Evolutionary conservation across 2,329 filamentous ascomycete genomes (phyloP).

Genomic region (Lachnellula hyalina): DNA sequence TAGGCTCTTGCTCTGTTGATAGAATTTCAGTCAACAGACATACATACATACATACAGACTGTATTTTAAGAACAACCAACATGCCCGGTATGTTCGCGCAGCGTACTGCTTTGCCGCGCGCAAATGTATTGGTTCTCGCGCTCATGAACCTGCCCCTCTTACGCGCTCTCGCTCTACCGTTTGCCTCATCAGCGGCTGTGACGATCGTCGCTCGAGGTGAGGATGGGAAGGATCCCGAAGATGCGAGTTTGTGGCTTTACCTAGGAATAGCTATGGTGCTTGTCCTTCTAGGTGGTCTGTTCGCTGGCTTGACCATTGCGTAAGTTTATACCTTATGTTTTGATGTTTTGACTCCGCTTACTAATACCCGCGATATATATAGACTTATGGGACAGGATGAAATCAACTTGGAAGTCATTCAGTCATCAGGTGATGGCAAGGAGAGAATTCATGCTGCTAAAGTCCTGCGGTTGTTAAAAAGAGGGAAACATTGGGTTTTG

Average conservation of each 20-base stretch:
- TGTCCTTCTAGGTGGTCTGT: slow-evolving; percentile 84
- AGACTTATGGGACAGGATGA: slow-evolving; percentile 62
- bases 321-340: slow-evolving; percentile 43
- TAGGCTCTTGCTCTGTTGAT: too few relatives aligned
- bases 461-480: slow-evolving; percentile 72
- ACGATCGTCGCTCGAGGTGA: not conserved
- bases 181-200: not conserved
- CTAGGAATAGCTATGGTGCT: slow-evolving; percentile 71
- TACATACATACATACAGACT: not conserved
- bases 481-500: slow-evolving; percentile 93
- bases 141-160: not conserved
- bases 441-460: slow-evolving; percentile 78
- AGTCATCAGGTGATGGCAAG: slow-evolving; percentile 69
- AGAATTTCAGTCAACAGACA: not conserved
- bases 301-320: slow-evolving; percentile 93
- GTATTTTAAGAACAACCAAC: not conserved
- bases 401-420: slow-evolving; percentile 90
- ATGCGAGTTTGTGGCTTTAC: slow-evolving; percentile 70
- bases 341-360: slow-evolving; percentile 49
- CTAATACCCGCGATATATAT: slow-evolving; percentile 6
- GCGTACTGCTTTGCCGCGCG: not conserved
- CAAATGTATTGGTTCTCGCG: not conserved
- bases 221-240: not conserved
- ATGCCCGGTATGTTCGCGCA: not conserved
- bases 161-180: not conserved